Evolutionary conservation across 2,329 filamentous ascomycete species (phyloP).

Genomic region (Sordariomycetes sp.): DNA sequence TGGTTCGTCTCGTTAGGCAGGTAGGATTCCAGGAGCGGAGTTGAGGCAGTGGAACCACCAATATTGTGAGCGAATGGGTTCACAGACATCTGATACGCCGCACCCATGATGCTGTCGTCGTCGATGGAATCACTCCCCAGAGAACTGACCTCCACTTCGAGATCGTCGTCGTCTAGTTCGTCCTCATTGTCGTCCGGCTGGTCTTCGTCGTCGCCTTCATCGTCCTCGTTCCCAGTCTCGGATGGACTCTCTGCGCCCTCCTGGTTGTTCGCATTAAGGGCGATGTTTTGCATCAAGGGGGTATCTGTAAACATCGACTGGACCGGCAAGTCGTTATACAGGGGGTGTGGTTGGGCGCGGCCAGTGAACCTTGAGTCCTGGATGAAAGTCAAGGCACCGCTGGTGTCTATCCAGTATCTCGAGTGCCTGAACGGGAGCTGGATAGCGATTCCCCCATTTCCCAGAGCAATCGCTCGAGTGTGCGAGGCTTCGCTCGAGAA

Average conservation of each 20-base stretch:
- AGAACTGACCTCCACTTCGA: neutral
- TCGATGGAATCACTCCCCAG: neutral
- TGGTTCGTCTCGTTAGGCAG: neutral
- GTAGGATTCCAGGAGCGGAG: neutral
- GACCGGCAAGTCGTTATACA: neutral
- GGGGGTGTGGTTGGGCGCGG: neutral
- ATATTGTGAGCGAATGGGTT: neutral
- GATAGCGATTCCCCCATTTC: neutral
- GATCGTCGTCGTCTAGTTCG: neutral
- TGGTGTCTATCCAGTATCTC: neutral
- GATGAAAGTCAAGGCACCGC: neutral
- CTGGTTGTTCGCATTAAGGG: neutral
- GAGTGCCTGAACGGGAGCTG: neutral
- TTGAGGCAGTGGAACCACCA: neutral
- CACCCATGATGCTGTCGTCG: neutral
- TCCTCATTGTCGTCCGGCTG: neutral
- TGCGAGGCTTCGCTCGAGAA: neutral
- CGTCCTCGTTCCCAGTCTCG: neutral
- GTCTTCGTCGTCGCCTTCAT: neutral
- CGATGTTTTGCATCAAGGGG: neutral
- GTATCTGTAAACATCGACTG: neutral
- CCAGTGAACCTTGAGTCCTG: neutral
- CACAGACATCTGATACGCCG: neutral
- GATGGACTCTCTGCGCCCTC: constrained; percentile 5
- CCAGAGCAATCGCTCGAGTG: neutral